These are phyloP conservation scores for Sesbania bispinosa DNA, from an alignment of 306 rosid species.

Conservation along the genomic window DNA sequence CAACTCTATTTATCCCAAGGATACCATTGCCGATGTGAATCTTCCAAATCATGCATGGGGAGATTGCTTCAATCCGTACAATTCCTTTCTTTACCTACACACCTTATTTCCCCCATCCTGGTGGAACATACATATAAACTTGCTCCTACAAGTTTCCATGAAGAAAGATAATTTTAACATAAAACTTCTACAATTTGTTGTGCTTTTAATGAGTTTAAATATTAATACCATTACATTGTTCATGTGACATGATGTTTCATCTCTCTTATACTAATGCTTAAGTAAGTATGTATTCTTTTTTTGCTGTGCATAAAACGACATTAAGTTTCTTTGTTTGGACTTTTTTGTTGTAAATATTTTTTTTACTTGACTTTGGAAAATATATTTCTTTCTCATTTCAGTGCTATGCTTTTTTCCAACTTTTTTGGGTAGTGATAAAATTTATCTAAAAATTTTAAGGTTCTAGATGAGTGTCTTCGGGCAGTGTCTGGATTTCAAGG, in stretches of 20 bases:
- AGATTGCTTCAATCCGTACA: too few species aligned
- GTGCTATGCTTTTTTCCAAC: neutral
- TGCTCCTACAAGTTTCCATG: too few species aligned
- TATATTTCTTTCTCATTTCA: neutral
- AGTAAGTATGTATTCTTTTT: neutral
- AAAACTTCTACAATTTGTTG: too few species aligned
- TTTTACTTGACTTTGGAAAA: neutral
- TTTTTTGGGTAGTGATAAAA: neutral
- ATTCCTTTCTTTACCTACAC: too few species aligned
- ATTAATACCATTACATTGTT: neutral
- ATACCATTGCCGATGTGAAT: too few species aligned
- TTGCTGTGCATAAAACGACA: neutral
- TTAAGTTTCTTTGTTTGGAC: neutral
- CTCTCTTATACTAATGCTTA: neutral
- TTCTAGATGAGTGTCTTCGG: constrained; percentile 84
- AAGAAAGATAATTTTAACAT: too few species aligned
- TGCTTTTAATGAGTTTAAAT: too few species aligned
- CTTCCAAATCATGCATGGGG: too few species aligned
- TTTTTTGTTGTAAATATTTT: neutral
- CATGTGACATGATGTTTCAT: neutral
- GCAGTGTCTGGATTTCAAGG: constrained; percentile 95
- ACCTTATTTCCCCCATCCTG: too few species aligned
- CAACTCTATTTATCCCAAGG: too few species aligned
- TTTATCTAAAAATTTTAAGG: constrained; percentile 45
- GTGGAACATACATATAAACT: too few species aligned